Conservation (phyloP, 495 filamentous ascomycete species). For the Tuber borchii region DNA sequence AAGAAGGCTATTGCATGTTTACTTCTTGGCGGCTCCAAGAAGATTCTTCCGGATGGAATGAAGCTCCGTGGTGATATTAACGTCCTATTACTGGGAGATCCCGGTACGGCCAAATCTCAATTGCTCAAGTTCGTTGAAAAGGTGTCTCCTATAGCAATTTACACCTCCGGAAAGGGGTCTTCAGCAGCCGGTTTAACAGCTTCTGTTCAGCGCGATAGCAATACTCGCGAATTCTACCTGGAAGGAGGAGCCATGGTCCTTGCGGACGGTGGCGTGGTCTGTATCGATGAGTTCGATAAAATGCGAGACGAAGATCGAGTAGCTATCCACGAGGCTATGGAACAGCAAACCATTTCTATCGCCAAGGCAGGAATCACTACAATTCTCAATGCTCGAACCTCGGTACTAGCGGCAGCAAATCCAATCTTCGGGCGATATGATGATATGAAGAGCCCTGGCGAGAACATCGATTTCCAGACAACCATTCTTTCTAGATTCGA, state of each 20-base stretch:
- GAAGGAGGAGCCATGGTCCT: constrained; percentile 99
- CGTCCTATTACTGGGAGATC: constrained; percentile 92
- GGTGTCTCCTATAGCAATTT: constrained; percentile 93
- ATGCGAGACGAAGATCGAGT: constrained; percentile 99
- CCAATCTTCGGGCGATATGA: constrained; percentile 97
- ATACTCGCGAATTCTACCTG: constrained; percentile 92
- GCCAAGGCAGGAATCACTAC: constrained; percentile 99
- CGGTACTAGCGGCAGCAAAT: constrained; percentile 92
- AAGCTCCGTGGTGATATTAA: constrained; percentile 97
- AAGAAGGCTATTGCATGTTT: constrained; percentile 98
- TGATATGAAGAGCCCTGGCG: constrained; percentile 92
- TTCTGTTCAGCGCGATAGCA: constrained; percentile 87
- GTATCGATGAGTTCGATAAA: constrained; percentile 99
- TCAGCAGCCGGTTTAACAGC: constrained; percentile 97
- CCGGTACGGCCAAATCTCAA: constrained; percentile 97
- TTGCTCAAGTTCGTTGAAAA: constrained; percentile 97
- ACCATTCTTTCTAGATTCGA: constrained; percentile 98
- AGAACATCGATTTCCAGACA: constrained; percentile 99
- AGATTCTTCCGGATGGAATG: constrained; percentile 98
- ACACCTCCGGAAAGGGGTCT: constrained; percentile 97
- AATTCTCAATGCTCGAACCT: constrained; percentile 92
- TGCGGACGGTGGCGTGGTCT: constrained; percentile 94
- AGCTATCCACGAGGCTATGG: constrained; percentile 99
- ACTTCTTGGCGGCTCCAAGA: constrained; percentile 92
- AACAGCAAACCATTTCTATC: constrained; percentile 99